Conservation (phyloP, 306 rosid genomes). For the Dalbergia oliveri region DNA sequence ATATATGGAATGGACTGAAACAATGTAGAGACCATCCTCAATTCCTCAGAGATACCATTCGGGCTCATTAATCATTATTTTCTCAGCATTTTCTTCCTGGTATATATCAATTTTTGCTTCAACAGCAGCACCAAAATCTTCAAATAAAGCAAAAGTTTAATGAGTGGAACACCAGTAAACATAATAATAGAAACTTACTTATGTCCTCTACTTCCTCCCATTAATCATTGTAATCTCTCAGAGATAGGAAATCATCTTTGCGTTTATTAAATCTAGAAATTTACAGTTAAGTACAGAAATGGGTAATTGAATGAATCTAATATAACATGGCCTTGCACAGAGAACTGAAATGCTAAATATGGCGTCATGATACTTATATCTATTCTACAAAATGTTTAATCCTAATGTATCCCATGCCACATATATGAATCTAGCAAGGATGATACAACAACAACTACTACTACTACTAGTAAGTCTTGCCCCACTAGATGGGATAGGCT, state of each 20-base stretch:
- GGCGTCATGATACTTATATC: too few species aligned
- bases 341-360: conserved; percentile 15
- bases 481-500: too few species aligned
- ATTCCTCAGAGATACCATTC: conserved; percentile 62
- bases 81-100: conserved; percentile 89
- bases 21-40: not conserved
- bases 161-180: conserved; percentile 5
- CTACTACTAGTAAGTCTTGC: too few species aligned
- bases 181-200: conserved; percentile 59
- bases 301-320: conserved; percentile 26
- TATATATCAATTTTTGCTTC: conserved; percentile 76
- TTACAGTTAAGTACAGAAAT: conserved; percentile 20
- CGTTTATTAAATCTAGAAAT: conserved; percentile 75
- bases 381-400: conserved; percentile 2
- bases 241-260: conserved; percentile 81
- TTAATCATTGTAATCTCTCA: conserved; percentile 89
- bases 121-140: conserved; percentile 51
- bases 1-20: conserved; percentile 13
- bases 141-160: conserved; percentile 33
- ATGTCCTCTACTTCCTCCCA: conserved; percentile 95
- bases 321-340: conserved; percentile 21
- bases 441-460: not conserved
- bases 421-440: conserved; percentile 25
- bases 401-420: not conserved
- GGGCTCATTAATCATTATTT: conserved; percentile 81